These are phyloP conservation scores for Dichotomopilus funicola DNA, from an alignment of 2,329 filamentous ascomycete species.

Conservation along the genomic window DNA sequence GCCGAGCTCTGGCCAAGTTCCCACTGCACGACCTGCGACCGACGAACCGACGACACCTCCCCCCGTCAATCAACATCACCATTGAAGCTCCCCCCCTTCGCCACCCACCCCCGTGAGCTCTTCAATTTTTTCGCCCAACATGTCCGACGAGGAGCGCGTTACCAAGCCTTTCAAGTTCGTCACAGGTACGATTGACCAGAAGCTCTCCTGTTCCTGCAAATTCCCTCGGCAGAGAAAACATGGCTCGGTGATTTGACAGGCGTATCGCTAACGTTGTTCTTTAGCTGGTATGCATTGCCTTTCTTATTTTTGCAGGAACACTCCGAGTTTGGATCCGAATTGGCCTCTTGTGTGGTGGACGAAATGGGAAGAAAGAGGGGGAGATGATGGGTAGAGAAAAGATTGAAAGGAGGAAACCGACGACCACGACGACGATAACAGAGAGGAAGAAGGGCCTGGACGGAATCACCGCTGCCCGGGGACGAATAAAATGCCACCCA, in stretches of 20 bases:
- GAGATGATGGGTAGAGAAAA: neutral
- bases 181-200: constrained; percentile 64
- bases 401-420: constrained; percentile 17
- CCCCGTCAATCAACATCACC: constrained; percentile 20
- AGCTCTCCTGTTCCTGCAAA: constrained; percentile 27
- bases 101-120: constrained; percentile 15
- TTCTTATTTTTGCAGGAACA: neutral
- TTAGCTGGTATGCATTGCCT: constrained; percentile 23
- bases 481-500: too few species aligned
- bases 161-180: constrained; percentile 99
- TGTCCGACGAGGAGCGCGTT: constrained; percentile 82
- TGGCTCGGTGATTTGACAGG: constrained; percentile 19
- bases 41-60: constrained; percentile 10
- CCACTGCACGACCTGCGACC: too few species aligned
- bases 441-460: too few species aligned
- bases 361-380: constrained; percentile 6
- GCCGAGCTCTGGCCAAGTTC: constrained; percentile 16
- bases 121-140: constrained; percentile 49
- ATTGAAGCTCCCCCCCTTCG: constrained; percentile 27
- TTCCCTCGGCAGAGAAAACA: constrained; percentile 25
- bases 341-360: constrained; percentile 3
- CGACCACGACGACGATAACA: neutral
- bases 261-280: constrained; percentile 20
- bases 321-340: constrained; percentile 5
- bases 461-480: too few species aligned